Evolutionary conservation across 306 rosid species (phyloP).

Genomic region (Rosa persica): DNA sequence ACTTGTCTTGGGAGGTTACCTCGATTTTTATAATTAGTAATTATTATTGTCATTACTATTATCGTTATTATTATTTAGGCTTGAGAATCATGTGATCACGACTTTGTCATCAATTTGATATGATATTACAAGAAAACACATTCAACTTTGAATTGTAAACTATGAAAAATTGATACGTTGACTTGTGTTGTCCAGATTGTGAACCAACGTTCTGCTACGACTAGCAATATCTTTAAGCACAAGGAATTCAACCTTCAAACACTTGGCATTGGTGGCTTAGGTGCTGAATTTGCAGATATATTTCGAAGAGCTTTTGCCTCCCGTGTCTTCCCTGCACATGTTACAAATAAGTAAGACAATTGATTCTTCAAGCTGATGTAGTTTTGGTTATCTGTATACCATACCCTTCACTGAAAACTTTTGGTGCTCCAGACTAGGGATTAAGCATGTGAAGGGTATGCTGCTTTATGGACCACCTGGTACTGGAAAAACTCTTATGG

Average conservation of each 20-base stretch:
- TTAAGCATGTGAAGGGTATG: slow-evolving; percentile 98
- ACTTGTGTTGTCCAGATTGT: slow-evolving; percentile 57
- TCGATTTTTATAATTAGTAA: neutral
- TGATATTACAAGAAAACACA: slow-evolving; percentile 15
- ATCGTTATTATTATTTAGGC: neutral
- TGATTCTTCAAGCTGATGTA: slow-evolving; percentile 15
- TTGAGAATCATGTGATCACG: neutral
- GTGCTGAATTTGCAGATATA: slow-evolving; percentile 93
- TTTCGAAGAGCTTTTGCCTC: slow-evolving; percentile 99
- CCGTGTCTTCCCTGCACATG: slow-evolving; percentile 97
- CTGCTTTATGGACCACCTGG: slow-evolving; percentile 99
- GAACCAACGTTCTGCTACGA: slow-evolving; percentile 91
- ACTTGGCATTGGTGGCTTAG: slow-evolving; percentile 92
- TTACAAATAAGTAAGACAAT: slow-evolving; percentile 77
- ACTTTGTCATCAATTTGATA: slow-evolving; percentile 11
- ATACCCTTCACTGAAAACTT: slow-evolving; percentile 35
- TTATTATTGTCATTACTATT: neutral
- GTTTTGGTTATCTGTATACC: slow-evolving; percentile 21
- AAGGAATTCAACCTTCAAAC: slow-evolving; percentile 92
- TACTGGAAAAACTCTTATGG: slow-evolving; percentile 99
- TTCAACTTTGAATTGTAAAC: neutral
- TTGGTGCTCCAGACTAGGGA: slow-evolving; percentile 77
- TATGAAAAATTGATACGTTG: slow-evolving; percentile 7
- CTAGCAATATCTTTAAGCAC: slow-evolving; percentile 83
- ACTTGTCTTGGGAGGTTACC: neutral